A percentile compares a stretch with the other conserved stretches of the same genome.
Conservation (phyloP, 805 yeast species). For the Yamadazyma takamatsuzukensis region DNA sequence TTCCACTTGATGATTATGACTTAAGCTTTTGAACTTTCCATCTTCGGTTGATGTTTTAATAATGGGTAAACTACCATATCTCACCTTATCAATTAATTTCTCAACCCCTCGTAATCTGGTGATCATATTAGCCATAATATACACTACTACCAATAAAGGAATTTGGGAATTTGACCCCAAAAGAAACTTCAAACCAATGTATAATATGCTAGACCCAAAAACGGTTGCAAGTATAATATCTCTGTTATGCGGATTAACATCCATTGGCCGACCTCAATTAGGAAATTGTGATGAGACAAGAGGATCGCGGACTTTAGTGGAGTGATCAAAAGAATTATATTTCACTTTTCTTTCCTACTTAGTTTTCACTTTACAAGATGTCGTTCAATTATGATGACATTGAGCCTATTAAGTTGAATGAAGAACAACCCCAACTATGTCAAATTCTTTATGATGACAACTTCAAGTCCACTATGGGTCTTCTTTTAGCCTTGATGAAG, state of each 20-base stretch:
- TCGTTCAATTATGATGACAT: slow-evolving; percentile 38
- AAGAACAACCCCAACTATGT: slow-evolving; percentile 50
- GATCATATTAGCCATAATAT: slow-evolving; percentile 30
- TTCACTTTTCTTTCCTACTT: neutral
- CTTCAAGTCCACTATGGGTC: slow-evolving; percentile 59
- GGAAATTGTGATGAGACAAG: neutral
- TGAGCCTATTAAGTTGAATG: slow-evolving; percentile 37
- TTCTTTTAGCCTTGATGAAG: slow-evolving; percentile 56
- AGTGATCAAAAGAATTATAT: too few relatives aligned
- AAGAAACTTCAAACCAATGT: slow-evolving; percentile 16
- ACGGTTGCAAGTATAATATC: slow-evolving; percentile 16
- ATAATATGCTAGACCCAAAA: slow-evolving; percentile 16
- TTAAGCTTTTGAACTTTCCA: slow-evolving; percentile 14
- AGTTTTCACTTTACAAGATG: too few relatives aligned
- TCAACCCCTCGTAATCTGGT: slow-evolving; percentile 13
- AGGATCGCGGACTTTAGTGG: neutral
- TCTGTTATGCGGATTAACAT: slow-evolving; percentile 15
- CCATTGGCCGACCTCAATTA: slow-evolving; percentile 2
- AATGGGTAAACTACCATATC: too few relatives aligned
- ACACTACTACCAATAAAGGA: slow-evolving; percentile 26
- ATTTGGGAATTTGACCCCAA: slow-evolving; percentile 19
- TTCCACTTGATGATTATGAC: slow-evolving; percentile 22
- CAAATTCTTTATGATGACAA: slow-evolving; percentile 71
- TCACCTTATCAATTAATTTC: slow-evolving; percentile 3
- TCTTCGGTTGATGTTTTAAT: too few relatives aligned